These are phyloP conservation scores for Amanita brunnescens DNA, from an alignment of 768 basidiomycete genomes.

Conservation along the genomic window DNA sequence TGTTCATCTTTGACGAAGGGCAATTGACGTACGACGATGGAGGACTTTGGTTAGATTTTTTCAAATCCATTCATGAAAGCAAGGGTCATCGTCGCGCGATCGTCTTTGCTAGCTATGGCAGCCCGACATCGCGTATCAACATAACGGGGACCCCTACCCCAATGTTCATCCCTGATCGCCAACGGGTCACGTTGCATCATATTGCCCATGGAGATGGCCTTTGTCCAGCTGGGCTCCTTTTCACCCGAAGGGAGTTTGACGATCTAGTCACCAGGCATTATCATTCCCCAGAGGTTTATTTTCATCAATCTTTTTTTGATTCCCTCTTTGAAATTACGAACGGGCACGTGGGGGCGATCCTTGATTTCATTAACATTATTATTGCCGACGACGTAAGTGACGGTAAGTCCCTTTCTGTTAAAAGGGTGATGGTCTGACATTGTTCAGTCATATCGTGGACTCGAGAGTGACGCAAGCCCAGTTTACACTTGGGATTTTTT, in stretches of 20 bases:
- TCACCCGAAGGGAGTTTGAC: constrained; percentile 1
- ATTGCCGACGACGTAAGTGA: neutral
- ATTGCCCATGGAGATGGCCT: neutral
- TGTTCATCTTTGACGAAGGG: constrained; percentile 1
- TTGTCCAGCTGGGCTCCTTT: neutral
- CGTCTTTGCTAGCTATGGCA: neutral
- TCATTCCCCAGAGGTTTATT: too few species aligned
- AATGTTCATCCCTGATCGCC: neutral
- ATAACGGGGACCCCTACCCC: neutral
- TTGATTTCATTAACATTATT: neutral
- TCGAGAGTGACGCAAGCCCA: neutral
- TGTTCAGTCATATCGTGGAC: neutral
- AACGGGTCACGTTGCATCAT: neutral
- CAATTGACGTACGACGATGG: neutral
- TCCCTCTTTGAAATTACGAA: neutral
- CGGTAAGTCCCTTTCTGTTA: neutral
- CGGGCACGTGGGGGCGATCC: constrained; percentile 2
- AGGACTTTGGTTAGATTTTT: neutral
- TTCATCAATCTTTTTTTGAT: neutral
- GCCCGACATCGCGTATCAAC: neutral
- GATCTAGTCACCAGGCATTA: neutral
- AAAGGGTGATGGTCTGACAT: neutral
- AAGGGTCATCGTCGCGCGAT: neutral
- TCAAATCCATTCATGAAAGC: neutral
- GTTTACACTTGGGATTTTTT: constrained; percentile 1